Conservation (phyloP, 441 rosid genomes). For the Biscutella auriculata region DNA sequence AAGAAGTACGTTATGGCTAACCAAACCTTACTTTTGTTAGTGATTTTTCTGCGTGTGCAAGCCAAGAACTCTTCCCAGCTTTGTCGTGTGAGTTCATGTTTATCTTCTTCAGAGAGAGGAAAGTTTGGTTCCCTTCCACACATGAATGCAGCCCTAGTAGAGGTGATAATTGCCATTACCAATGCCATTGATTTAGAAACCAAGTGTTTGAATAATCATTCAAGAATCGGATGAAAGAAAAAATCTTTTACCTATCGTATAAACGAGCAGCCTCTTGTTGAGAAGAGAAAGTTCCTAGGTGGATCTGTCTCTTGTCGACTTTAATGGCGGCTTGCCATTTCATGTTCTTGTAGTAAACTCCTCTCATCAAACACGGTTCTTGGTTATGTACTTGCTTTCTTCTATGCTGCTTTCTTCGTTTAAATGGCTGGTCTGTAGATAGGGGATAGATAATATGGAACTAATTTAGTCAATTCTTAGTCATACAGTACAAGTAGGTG, state of each 20-base stretch:
- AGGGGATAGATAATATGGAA: not conserved
- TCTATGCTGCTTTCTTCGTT: constrained; percentile 83
- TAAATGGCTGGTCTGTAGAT: constrained; percentile 57
- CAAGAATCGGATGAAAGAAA: not conserved
- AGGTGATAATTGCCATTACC: not conserved
- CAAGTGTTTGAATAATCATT: too few relatives aligned
- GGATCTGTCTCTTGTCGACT: constrained; percentile 93
- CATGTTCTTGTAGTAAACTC: constrained; percentile 95
- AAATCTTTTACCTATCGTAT: constrained; percentile 77
- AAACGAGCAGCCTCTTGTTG: constrained; percentile 93
- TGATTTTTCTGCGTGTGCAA: constrained; percentile 67
- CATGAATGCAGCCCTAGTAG: constrained; percentile 85
- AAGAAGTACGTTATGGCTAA: too few relatives aligned
- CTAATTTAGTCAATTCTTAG: not conserved
- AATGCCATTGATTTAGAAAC: not conserved
- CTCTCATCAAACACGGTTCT: constrained; percentile 93
- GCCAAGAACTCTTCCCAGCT: constrained; percentile 88
- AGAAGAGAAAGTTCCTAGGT: constrained; percentile 85
- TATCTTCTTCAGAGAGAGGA: constrained; percentile 66
- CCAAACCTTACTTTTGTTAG: constrained; percentile 67
- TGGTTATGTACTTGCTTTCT: constrained; percentile 79
- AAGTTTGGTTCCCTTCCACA: constrained; percentile 95
- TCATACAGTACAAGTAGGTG: not conserved
- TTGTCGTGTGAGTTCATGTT: constrained; percentile 53
- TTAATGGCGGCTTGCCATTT: constrained; percentile 99